Evolutionary conservation across 768 basidiomycete species (phyloP).

Genomic region (Podaxis sp.): DNA sequence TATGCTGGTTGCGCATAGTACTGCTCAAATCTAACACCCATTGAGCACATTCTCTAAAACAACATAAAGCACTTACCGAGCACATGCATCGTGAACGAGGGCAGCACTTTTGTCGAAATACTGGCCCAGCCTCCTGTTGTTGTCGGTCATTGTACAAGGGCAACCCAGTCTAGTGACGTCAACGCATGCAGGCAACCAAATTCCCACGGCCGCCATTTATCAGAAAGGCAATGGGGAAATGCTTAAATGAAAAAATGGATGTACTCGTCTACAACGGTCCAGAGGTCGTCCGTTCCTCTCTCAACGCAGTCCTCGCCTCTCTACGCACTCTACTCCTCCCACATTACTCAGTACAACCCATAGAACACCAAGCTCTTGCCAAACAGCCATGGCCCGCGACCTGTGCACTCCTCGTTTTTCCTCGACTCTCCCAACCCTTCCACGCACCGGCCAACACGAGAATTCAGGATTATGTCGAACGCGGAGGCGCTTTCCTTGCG

Average conservation of each 20-base stretch:
- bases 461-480: conserved; percentile 18
- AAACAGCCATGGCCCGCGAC: conserved; percentile 19
- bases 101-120: conserved; percentile 10
- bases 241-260: conserved; percentile 17
- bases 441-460: neutral
- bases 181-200: neutral
- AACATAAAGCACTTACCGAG: neutral
- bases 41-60: neutral
- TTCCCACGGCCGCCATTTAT: conserved; percentile 1
- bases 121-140: neutral
- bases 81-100: neutral
- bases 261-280: conserved; percentile 20
- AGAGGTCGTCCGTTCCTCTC: conserved; percentile 19
- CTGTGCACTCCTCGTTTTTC: conserved; percentile 20
- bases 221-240: neutral
- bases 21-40: neutral
- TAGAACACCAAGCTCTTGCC: conserved; percentile 14
- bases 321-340: conserved; percentile 14
- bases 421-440: conserved; percentile 7
- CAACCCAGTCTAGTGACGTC: neutral
- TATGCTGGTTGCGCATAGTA: conserved; percentile 13
- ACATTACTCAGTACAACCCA: conserved; percentile 18
- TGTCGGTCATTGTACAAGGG: neutral
- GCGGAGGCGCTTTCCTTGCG: conserved; percentile 18
- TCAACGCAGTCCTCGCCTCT: conserved; percentile 15